Base-by-base conservation (phyloP, 1,284 basidiomycete genomes). In the Tetrapyrgos nigripes region DNA sequence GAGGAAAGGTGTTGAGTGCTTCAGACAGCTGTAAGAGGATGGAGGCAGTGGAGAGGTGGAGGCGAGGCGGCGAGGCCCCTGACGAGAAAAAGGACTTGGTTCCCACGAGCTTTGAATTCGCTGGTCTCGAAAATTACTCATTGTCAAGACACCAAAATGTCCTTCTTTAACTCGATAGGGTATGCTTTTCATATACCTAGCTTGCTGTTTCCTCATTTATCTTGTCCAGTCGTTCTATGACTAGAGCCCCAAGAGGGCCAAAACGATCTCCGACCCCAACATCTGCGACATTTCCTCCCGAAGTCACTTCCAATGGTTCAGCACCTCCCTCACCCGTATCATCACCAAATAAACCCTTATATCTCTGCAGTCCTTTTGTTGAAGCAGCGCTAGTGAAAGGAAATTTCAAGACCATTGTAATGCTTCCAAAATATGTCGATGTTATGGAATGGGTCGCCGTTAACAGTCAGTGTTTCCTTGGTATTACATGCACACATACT, bases 381-480 rank as follows among this genome's bases (percentile, higher is more conserved):
- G 96, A 98, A 69, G 94, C 96, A 1, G 95, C 97, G 1, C 83
- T 99, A 28, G 96, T 99, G 64, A 98, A 98, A 75, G 97, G 97
- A 17, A 97, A 95, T 72, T 98, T 98, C 80, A 98, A 98, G 79
- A 98, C 96, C 1, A 98, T 99, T 66, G 96, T 98, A 40, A 93
- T 96, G 78, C 85, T 97, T 35, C 97, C 97, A 19, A 98, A 98
- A 74, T 98, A 97, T 71, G 93, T 96, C 43, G 94, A 97, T 73
- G 93, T 96, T 53, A 96, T 95, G 85, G 97, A 99, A 76, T 99
- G 97, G 97, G 94, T 99, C 29, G 97, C 96, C 1, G 92, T 97
- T 59, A 98, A 98, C 71, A 84, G 96, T 98, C 72, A 72, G 93
- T 81, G 57, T 24, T 28, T 53, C 4, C 8, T 17, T 40, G 8